Percentiles rank a stretch among this genome's conserved stretches.
phyloP scores from a whole-genome alignment of 768 basidiomycete species.

The Tulasnella sp. region DNA sequence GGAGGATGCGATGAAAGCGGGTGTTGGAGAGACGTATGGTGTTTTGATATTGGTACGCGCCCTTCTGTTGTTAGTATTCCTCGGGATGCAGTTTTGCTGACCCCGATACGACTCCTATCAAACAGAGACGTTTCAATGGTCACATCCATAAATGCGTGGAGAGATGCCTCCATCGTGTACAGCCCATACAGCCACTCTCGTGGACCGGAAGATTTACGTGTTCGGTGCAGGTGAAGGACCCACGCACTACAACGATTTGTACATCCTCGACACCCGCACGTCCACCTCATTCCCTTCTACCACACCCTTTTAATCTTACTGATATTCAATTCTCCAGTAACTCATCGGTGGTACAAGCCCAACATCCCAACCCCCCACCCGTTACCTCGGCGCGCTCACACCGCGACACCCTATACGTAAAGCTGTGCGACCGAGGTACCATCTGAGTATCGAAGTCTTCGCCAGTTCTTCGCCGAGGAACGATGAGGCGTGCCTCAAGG shows the following conservation, averaged over 20 bases:
- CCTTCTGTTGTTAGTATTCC: slow-evolving; percentile 65
- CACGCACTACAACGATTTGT: slow-evolving; percentile 76
- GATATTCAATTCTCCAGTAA: slow-evolving; percentile 26
- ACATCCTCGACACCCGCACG: slow-evolving; percentile 72
- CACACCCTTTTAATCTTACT: background rate
- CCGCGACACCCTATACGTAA: slow-evolving; percentile 64
- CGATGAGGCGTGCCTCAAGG: no score
- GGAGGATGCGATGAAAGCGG: slow-evolving; percentile 84
- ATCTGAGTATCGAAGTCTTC: no score
- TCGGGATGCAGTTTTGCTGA: slow-evolving; percentile 32
- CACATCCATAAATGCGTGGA: slow-evolving; percentile 69
- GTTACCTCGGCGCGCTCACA: slow-evolving; percentile 49
- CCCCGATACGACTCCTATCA: no score
- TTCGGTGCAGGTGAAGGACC: slow-evolving; percentile 48
- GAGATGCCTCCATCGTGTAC: slow-evolving; percentile 76
- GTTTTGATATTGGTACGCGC: slow-evolving; percentile 71
- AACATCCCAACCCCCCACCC: slow-evolving; percentile 37
- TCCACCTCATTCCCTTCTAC: background rate
- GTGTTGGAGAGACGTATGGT: slow-evolving; percentile 70
- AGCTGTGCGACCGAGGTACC: no score
- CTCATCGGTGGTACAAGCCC: slow-evolving; percentile 37
- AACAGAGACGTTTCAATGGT: slow-evolving; percentile 46
- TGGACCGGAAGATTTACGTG: slow-evolving; percentile 56
- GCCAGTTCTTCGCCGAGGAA: no score
- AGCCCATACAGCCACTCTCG: slow-evolving; percentile 82